Evolutionary conservation across 1,284 basidiomycete genomes (phyloP), one percentile per base, ranked within the genome.

Genomic region (Apiotrichum veenhuisii): DNA sequence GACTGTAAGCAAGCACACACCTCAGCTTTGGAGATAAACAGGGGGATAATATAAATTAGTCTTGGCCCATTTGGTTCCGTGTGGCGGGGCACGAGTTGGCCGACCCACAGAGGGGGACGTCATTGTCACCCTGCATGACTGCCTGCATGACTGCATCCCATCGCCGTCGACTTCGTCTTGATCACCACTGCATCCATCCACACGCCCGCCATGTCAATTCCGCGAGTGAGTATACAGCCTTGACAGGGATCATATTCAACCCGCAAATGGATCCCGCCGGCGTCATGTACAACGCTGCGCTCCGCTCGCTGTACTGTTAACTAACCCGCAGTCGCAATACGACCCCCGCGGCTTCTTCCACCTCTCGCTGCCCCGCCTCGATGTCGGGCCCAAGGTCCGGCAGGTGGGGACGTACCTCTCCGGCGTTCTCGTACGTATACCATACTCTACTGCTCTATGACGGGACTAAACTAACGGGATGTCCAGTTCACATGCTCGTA

Each of bases 401-500:
- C 84, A 89, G 18, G 79, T 91, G 20, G 93, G 93, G 33, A 90
- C 98, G 30, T 98, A 98, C 74, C 78, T 90, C 54, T 87, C 91
- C 1, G 95, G 95, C 40, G 92, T 87, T 41, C 80, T 98, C 62
- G 92, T 95, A 71, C 66, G 89, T 83, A 26, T 83, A 26, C 18
- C 12, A 18, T 5, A 7, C 45, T 2, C 15, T 44, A 34, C 47
- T 15, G n/a, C 54, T 52, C 25, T 26, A 38, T n/a, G n/a, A n/a
- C n/a, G n/a, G n/a, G n/a, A n/a, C n/a, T n/a, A n/a, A n/a, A n/a
- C n/a, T n/a, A n/a, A n/a, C n/a, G n/a, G n/a, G n/a, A n/a, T n/a
- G n/a, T n/a, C n/a, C 67, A 91, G 91, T 97, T 98, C 75, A 89
- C 92, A 2, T 78, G 95, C 33, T 91, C 91, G 25, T 92, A 89